A percentile compares a stretch with the other conserved stretches of the same genome.
phyloP scores from a whole-genome alignment of 495 filamentous ascomycete species.

The Umbilicaria muhlenbergii region DNA sequence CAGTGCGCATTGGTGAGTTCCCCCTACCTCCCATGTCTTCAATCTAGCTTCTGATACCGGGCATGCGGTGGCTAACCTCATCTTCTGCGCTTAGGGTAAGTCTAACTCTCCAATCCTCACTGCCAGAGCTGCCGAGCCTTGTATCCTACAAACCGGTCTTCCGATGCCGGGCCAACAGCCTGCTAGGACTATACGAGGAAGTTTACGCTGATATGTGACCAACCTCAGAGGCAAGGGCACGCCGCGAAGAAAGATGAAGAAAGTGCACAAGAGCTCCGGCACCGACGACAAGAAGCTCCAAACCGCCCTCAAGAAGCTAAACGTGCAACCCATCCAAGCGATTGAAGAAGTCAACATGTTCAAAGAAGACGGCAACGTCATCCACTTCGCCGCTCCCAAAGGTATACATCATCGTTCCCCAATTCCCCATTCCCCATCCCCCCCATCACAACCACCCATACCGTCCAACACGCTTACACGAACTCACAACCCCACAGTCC shows the following conservation, averaged over 20 bases:
- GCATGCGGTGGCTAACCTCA: background rate
- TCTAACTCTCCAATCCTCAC: background rate
- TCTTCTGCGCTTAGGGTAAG: background rate
- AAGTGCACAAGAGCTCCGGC: slow-evolving; percentile 76
- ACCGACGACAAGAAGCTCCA: slow-evolving; percentile 99
- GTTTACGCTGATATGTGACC: background rate
- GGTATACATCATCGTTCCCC: slow-evolving; percentile 40
- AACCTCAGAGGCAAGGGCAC: slow-evolving; percentile 83
- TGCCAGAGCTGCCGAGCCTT: background rate
- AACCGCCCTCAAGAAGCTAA: slow-evolving; percentile 84
- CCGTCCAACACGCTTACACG: background rate
- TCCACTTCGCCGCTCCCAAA: slow-evolving; percentile 94
- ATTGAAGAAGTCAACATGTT: slow-evolving; percentile 99
- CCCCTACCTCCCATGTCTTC: background rate
- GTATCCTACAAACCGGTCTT: background rate
- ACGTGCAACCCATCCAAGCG: slow-evolving; percentile 91
- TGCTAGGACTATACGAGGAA: too few species aligned
- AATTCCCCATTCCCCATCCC: background rate
- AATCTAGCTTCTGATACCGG: background rate
- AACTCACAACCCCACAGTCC: too few species aligned
- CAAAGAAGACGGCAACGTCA: slow-evolving; percentile 98
- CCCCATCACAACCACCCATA: background rate
- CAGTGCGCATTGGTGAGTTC: slow-evolving; percentile 39
- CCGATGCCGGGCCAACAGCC: too few species aligned
- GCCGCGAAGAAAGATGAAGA: slow-evolving; percentile 94